Percentiles rank a stretch among this genome's conserved stretches.
Evolutionary conservation across 192 early-diverging fungal species (phyloP).

Genomic region (Diversispora epigaea): DNA sequence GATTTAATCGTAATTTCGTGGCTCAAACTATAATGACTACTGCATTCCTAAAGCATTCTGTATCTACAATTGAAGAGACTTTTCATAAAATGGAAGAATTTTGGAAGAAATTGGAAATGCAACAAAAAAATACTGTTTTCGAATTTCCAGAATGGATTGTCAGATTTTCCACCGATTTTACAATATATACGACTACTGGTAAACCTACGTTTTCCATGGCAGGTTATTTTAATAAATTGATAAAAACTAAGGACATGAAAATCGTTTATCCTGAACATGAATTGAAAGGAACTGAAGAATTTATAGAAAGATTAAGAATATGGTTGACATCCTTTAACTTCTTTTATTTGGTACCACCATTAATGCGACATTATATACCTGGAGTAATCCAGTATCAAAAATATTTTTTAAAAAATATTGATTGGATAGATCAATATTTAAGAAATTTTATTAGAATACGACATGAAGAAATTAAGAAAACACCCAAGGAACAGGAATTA

Average conservation of each 20-base stretch:
- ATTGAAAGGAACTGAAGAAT: not conserved
- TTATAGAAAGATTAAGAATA: not conserved
- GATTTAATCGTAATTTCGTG: not conserved
- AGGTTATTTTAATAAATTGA: not conserved
- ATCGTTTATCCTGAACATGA: not conserved
- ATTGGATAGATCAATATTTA: not conserved
- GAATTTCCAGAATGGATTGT: not conserved
- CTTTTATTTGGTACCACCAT: constrained; percentile 4
- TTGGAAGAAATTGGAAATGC: not conserved
- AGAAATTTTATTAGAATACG: not conserved
- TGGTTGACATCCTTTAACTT: not conserved
- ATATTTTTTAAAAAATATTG: not conserved
- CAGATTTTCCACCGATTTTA: not conserved
- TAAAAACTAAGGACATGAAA: not conserved
- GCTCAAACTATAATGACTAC: not conserved
- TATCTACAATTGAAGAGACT: not conserved
- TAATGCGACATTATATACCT: not conserved
- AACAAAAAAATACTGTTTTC: not conserved
- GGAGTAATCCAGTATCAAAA: not conserved
- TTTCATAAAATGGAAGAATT: not conserved
- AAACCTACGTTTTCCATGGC: not conserved
- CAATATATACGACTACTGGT: not conserved
- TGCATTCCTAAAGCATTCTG: not conserved
- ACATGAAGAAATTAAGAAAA: not conserved
- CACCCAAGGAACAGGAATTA: not conserved